Base-by-base conservation (phyloP, 805 yeast genomes). In the Candida easanensis region DNA sequence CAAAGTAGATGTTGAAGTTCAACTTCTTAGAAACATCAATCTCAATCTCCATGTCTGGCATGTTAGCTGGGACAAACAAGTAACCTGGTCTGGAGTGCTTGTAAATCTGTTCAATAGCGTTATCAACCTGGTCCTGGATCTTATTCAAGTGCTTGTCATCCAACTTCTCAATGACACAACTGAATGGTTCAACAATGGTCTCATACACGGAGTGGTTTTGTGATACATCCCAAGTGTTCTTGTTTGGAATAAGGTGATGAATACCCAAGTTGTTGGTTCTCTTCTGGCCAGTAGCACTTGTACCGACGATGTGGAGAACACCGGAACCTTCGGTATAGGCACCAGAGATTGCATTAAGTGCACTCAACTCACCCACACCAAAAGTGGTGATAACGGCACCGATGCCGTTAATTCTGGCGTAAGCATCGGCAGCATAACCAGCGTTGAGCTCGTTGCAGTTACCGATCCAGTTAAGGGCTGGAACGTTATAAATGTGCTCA, bases 391-490 rank as follows among this genome's bases (percentile, higher is more conserved):
- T 52, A 8, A 68, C 44, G 20, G 64, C 68, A 16, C 68, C 69
- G 9, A 69, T 47, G 0, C 52, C 50, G 44, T 66, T 68, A 38
- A 68, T 44, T 50, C 89, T 72, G 16, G 93, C 78, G 56, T 88
- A 90, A 6, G 96, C 97, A 61, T 89, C 96, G 9, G 90, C 89
- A 10, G 95, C 85, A 63, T 89, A 89, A 4, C 95, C 90, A 2
- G 95, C 86, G 56, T 89, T 90, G 53, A 90, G 74, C 66, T 89
- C 97, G 59, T 90, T 90, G 62, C 96, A 85, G 52, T 80, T 77
- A 22, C 95, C 95, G 33, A 86, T 76, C 87, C 95, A 88, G 45
- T 78, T 64, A 49, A 84, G 57, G 14, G 64, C 66, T 30, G 71
- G 64, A 30, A 65, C 71, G 4, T 73, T 58, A 54, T 82, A 78